Percentiles rank a stretch among this genome's conserved stretches.
These are phyloP conservation scores for Cercospora canescens DNA, from an alignment of 2,329 filamentous ascomycete genomes.

Conservation along the genomic window DNA sequence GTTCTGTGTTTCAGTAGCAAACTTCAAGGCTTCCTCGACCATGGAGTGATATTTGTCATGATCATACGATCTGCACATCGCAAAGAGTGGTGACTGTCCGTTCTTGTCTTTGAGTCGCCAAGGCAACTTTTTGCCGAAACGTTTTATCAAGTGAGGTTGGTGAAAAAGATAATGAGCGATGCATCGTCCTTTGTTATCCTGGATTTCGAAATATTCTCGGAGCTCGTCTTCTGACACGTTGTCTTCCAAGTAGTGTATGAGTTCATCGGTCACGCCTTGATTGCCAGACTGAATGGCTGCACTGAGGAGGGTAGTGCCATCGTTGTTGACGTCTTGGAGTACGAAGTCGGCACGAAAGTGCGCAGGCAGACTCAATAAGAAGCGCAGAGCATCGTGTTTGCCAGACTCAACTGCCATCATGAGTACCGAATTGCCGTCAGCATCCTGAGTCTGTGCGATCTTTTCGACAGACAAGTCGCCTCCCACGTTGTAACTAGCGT, in stretches of 20 bases:
- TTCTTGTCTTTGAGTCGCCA: constrained; percentile 95
- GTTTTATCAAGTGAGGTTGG: constrained; percentile 74
- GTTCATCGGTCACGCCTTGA: constrained; percentile 68
- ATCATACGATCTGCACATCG: constrained; percentile 92
- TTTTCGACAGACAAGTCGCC: constrained; percentile 84
- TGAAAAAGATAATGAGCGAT: constrained; percentile 97
- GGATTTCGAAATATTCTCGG: constrained; percentile 67
- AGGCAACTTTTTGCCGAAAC: constrained; percentile 74
- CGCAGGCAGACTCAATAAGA: constrained; percentile 73
- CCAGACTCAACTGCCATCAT: constrained; percentile 60
- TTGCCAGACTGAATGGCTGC: constrained; percentile 87
- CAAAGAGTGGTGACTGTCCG: constrained; percentile 96
- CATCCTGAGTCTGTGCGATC: constrained; percentile 68
- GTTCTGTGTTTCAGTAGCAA: constrained; percentile 71
- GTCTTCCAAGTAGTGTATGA: constrained; percentile 69
- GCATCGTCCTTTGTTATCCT: constrained; percentile 84
- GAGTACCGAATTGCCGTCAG: constrained; percentile 74
- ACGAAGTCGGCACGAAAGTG: constrained; percentile 73
- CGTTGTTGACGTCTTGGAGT: constrained; percentile 81
- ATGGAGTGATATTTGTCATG: constrained; percentile 83
- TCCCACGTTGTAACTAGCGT: constrained; percentile 61
- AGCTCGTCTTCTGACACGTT: constrained; percentile 59
- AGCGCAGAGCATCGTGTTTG: constrained; percentile 70
- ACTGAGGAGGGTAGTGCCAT: constrained; percentile 84
- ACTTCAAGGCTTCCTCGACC: constrained; percentile 77